These are phyloP conservation scores for Candida nonsorbophila DNA, from an alignment of 805 yeast genomes.

Conservation along the genomic window DNA sequence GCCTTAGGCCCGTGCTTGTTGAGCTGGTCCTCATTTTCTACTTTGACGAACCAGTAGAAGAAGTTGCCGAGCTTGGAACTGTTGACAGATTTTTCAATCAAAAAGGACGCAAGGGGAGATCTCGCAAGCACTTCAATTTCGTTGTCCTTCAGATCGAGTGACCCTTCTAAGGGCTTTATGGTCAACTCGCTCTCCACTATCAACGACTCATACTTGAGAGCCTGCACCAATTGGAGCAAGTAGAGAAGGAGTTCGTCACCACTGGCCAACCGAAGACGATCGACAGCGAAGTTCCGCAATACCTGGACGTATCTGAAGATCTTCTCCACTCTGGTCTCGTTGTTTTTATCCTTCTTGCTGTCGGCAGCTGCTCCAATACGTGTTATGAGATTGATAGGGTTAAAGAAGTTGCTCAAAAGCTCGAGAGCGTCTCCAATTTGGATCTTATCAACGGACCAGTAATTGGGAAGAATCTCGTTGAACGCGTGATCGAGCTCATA, in stretches of 20 bases:
- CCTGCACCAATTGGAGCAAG: conserved; percentile 85
- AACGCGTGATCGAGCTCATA: conserved; percentile 75
- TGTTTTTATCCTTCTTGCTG: conserved; percentile 2
- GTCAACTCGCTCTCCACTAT: conserved; percentile 11
- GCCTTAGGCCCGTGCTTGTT: conserved; percentile 8
- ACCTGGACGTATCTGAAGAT: conserved; percentile 32
- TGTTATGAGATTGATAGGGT: conserved; percentile 32
- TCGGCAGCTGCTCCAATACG: conserved; percentile 2
- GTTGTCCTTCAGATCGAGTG: conserved; percentile 3
- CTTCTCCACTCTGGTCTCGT: conserved; percentile 25
- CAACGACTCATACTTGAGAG: conserved; percentile 69
- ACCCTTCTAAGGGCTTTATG: conserved; percentile 1
- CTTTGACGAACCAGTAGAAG: conserved; percentile 88
- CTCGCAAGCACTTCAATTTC: conserved; percentile 17
- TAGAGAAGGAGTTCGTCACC: conserved; percentile 79
- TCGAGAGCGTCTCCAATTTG: conserved; percentile 86
- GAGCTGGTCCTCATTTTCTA: conserved; percentile 69
- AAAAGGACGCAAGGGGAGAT: conserved; percentile 69
- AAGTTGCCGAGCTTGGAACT: conserved; percentile 71
- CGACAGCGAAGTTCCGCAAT: conserved; percentile 84
- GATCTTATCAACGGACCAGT: conserved; percentile 60
- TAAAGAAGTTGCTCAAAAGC: conserved; percentile 72
- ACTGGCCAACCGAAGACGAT: conserved; percentile 68
- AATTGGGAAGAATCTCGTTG: conserved; percentile 55
- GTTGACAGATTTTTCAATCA: conserved; percentile 64